Percentiles rank a stretch among this genome's conserved stretches.
These are phyloP conservation scores for Sporisorium sorghi DNA, from an alignment of 1,284 basidiomycete genomes.

Conservation along the genomic window DNA sequence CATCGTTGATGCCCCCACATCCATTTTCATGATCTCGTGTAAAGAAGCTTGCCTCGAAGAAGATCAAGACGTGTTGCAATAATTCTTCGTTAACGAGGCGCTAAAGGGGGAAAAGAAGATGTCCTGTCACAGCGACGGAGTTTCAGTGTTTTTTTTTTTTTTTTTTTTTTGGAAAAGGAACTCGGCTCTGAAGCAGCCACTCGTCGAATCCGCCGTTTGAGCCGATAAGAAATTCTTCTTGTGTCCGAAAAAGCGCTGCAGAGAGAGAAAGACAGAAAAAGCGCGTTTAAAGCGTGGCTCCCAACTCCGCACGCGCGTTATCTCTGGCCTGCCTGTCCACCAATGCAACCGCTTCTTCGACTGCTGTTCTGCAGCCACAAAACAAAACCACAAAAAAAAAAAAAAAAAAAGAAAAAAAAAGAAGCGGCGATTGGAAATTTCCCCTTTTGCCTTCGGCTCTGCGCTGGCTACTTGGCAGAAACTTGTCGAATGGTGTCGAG, in stretches of 20 bases:
- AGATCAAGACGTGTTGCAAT: not conserved
- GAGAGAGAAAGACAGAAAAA: too few relatives aligned
- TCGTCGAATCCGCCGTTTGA: slow-evolving; percentile 28
- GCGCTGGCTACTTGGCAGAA: not conserved
- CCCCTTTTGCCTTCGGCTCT: not conserved
- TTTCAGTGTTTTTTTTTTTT: not conserved
- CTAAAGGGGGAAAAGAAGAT: not conserved
- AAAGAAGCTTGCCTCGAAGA: not conserved
- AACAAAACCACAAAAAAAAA: not conserved
- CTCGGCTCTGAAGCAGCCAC: slow-evolving; percentile 1
- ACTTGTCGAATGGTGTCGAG: too few relatives aligned
- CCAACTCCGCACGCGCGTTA: not conserved
- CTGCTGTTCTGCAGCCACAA: not conserved
- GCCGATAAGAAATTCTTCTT: slow-evolving; percentile 13
- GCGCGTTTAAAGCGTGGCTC: slow-evolving; percentile 6
- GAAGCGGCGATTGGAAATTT: slow-evolving; percentile 11
- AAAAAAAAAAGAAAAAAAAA: too few relatives aligned
- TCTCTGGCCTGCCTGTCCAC: slow-evolving; percentile 8
- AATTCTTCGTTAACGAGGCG: not conserved
- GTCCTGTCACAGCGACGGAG: slow-evolving; percentile 14
- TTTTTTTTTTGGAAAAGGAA: not conserved
- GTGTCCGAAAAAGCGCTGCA: not conserved
- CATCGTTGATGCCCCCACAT: not conserved
- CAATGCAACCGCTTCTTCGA: not conserved
- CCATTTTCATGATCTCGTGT: not conserved